Evolutionary conservation across 2,329 filamentous ascomycete genomes (phyloP), one percentile per base, ranked within the genome.

Genomic region (Penicillium crustosum): DNA sequence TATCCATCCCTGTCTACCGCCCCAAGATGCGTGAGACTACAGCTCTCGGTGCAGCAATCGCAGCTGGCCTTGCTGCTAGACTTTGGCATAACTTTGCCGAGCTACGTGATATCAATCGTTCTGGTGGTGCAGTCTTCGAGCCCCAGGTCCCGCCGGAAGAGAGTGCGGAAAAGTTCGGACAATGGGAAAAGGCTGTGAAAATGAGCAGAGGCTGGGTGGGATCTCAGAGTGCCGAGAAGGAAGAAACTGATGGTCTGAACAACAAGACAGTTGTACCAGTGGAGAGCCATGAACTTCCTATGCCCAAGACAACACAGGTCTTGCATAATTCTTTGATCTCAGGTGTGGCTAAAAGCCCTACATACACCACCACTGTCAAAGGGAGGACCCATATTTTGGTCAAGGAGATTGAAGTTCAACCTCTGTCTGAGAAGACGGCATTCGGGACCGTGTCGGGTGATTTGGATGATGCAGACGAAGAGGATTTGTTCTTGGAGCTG

Each of bases 1-100:
- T 89, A 66, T 86, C 87, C 55, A 94, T 96, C 65, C 89, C 88
- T 29, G 89, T 96, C 59, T 86, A 93, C 73, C 86, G 92, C 25
- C 92, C 92, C 0, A 83, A 86, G 55, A 96, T 96, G 92, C 88
- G 90, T 57, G 92, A 96, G 79, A 95, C 91, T 4, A 96, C 92
- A 1, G 89, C 91, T 0, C 83, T 96, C 2, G 92, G 92, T 27
- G 91, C 92, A 15, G 92, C 92, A 48, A 93, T 96, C 66, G 91
- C 92, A 17, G 92, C 92, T 9, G 92, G 91, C 13, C 86, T 96
- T 45, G 91, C 91, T 0, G 84, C 89, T 2, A 88, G 85, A 36
- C 83, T 93, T 21, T 96, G 91, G 90, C 82, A 84, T 59, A 83
- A 85, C 69, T 85, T 94, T 55, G 83, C 87, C 27, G 89, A 93